Base-by-base conservation (phyloP, 2,329 filamentous ascomycete genomes). In the Monilinia fructigena region DNA sequence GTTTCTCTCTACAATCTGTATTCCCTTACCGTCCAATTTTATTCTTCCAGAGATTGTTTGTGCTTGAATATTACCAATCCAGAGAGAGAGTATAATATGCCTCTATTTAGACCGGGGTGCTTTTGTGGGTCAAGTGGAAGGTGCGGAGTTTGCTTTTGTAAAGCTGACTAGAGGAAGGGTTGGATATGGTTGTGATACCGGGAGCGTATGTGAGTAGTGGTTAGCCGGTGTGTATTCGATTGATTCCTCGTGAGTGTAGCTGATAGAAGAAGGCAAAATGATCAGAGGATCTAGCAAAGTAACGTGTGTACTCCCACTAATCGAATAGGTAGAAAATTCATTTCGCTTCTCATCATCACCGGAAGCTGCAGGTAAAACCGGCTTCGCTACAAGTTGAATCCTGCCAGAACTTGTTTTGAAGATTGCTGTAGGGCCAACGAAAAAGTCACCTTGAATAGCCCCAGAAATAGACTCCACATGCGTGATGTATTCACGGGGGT, bases 401-500 rank as follows among this genome's bases (percentile, higher is more conserved):
- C 38, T 61, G 16, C 73, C 68, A 35, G 74, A 71, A 2, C 60
- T 67, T 23, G 62, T 72, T 18, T 66, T 66, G 66, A 75, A 75
- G 31, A 26, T 63, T 16, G 60, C 70, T 3, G 55, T 18, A 16
- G 70, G 71, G 5, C 74, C 74, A 10, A 74, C 31, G 35, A 74
- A 75, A 31, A 67, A 76, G 16, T 68, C 66, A 8, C 75, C 75
- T 26, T 38, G 38, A 8, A 76, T 73, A 23, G 50, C 63, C 1
- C 73, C 74, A 10, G 73, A 70, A 26, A 42, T 66, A 18, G 75
- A 71, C n/a, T 69, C 64, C 2, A 75, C 70, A 16, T 64, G 66
- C 7, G 74, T 75, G 35, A 72, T 70, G 59, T 76, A 75, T 45
- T 75, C 70, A 48, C 75, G 71, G n/a, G 70, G 67, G 14, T 71